Evolutionary conservation across 441 rosid genomes (phyloP).

Genomic region (Codiaeum variegatum): DNA sequence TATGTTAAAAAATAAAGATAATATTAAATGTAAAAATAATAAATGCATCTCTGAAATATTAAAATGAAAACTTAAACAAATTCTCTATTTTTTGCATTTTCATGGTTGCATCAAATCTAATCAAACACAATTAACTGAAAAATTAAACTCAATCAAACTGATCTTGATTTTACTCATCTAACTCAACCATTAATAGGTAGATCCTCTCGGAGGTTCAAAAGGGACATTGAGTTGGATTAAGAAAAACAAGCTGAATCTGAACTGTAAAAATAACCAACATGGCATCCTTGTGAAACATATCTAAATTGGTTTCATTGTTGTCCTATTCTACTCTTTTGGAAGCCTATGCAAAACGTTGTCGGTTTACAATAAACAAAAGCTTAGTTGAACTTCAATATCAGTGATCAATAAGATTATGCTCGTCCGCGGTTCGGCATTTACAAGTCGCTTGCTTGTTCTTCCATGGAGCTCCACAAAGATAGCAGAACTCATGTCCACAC

Average conservation of each 20-base stretch:
- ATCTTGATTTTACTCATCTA: no score
- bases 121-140: no score
- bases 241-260: neutral
- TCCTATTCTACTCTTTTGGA: neutral
- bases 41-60: no score
- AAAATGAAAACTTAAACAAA: no score
- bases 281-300: neutral
- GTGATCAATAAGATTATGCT: slow-evolving; percentile 23
- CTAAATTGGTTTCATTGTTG: neutral
- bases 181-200: no score
- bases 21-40: no score
- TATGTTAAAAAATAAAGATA: no score
- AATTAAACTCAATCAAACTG: no score
- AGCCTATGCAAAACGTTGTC: neutral
- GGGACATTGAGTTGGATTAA: no score
- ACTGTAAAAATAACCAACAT: neutral
- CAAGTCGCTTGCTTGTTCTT: slow-evolving; percentile 31
- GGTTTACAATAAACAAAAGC: neutral
- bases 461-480: slow-evolving; percentile 38
- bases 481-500: slow-evolving; percentile 55
- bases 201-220: no score
- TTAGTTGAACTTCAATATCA: neutral
- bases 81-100: no score
- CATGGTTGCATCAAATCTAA: no score
- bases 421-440: slow-evolving; percentile 30